These are phyloP conservation scores for Huntiella savannae DNA, from an alignment of 2,329 filamentous ascomycete species.

Conservation along the genomic window DNA sequence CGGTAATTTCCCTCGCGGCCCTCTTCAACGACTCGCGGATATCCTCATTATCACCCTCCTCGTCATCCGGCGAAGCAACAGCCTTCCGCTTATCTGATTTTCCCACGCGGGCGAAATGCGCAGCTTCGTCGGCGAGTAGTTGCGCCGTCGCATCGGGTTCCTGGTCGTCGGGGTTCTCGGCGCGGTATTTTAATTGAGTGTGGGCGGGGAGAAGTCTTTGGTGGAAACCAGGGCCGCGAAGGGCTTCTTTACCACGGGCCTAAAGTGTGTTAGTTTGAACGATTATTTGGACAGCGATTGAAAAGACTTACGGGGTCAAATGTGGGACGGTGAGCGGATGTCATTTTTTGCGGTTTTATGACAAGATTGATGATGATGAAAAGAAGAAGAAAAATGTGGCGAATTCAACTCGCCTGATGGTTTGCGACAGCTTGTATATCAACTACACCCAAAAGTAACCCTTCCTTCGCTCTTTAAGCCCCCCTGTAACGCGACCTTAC, in stretches of 20 bases:
- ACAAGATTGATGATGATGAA: background rate
- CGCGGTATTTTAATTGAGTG: conserved; percentile 77
- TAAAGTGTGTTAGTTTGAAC: conserved; percentile 17
- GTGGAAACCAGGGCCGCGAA: conserved; percentile 84
- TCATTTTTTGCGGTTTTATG: conserved; percentile 27
- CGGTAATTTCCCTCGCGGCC: conserved; percentile 19
- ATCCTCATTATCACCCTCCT: conserved; percentile 30
- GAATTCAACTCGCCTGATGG: too few relatives aligned
- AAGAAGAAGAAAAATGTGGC: background rate
- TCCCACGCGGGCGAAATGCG: conserved; percentile 57
- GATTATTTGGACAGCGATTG: conserved; percentile 7
- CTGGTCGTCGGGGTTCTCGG: conserved; percentile 36
- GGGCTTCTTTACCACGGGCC: conserved; percentile 87
- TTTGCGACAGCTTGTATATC: too few relatives aligned
- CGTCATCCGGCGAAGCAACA: conserved; percentile 23
- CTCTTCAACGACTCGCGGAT: conserved; percentile 14
- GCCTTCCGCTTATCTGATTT: conserved; percentile 34
- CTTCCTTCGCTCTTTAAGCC: too few relatives aligned
- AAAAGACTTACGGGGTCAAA: conserved; percentile 65
- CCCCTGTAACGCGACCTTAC: conserved; percentile 21
- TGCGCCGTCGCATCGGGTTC: conserved; percentile 71
- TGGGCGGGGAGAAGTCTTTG: conserved; percentile 88
- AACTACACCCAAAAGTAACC: too few relatives aligned
- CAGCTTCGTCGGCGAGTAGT: conserved; percentile 71
- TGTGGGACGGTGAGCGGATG: conserved; percentile 63